Percentiles rank a stretch among this genome's conserved stretches.
Conservation (phyloP, 495 filamentous ascomycete species). For the Xylaria telfairii region DNA sequence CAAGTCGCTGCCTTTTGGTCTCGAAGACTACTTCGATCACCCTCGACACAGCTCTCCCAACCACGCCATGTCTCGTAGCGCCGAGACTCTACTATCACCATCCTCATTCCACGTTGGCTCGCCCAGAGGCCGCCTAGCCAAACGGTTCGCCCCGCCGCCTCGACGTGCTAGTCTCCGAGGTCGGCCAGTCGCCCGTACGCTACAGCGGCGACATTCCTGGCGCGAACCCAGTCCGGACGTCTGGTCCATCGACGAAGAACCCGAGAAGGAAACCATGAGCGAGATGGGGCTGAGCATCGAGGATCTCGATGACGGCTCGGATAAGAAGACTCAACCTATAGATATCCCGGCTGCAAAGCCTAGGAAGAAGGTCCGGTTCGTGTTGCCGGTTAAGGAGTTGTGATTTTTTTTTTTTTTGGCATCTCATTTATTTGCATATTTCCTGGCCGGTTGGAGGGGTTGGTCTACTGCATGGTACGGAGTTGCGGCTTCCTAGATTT, state of each 20-base stretch:
- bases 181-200: constrained; percentile 32
- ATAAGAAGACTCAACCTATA: constrained; percentile 41
- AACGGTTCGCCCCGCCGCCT: constrained; percentile 34
- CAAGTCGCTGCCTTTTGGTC: constrained; percentile 37
- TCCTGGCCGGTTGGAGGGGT: not conserved
- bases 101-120: constrained; percentile 38
- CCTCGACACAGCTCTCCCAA: constrained; percentile 32
- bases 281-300: constrained; percentile 41
- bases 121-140: constrained; percentile 29
- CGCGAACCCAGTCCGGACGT: constrained; percentile 59
- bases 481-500: constrained; percentile 15
- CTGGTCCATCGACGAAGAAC: constrained; percentile 58
- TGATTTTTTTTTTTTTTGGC: constrained; percentile 18
- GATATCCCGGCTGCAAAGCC: constrained; percentile 54
- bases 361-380: constrained; percentile 54
- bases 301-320: constrained; percentile 32
- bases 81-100: constrained; percentile 39
- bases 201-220: constrained; percentile 51
- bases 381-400: constrained; percentile 49
- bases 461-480: constrained; percentile 17
- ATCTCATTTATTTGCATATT: constrained; percentile 2
- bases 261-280: constrained; percentile 50
- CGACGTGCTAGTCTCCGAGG: constrained; percentile 25
- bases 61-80: constrained; percentile 30
- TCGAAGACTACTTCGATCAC: constrained; percentile 39